Evolutionary conservation across 2,329 filamentous ascomycete species (phyloP), one percentile per base, ranked within the genome.

Genomic region (Eutypa lata): DNA sequence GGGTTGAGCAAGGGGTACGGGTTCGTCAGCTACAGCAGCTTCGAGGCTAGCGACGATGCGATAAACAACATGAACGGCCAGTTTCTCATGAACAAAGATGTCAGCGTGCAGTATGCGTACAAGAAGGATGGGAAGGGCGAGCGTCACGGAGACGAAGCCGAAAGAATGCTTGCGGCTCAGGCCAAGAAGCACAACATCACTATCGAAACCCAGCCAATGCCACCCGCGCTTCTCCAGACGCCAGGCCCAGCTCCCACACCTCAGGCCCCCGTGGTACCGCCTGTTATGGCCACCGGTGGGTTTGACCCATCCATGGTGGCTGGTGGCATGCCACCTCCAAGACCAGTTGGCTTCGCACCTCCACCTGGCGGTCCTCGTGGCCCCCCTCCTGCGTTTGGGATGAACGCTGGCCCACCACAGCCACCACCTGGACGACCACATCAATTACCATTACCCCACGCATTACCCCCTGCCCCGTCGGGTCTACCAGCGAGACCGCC

Each of bases 41-140:
- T 99, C 69, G 94, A 97, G 67, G 89, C 91, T 62, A 94, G 91
- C 11, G 94, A 99, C 66, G 88, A 90, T 57, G 92, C 94, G 42
- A 90, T 96, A 57, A 82, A 86, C 60, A 94, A 93, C 69, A 92
- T 99, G 88, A 89, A 96, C 69, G 91, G 91, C 49, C 92, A 97
- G 75, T 97, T 94, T 72, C 84, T 99, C 55, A 92, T 96, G 79
- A 96, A 94, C 78, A 96, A 96, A 76, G 90, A 96, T 71, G 88
- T 97, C 63, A 90, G 89, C 2, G 94, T 99, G 44, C 93, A 97
- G 73, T 99, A 97, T 71, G 94, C 94, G 38, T 97, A 96, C 82
- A 99, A 99, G 80, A 97, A 97, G 74, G 94, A 99, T 66, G 94
- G 94, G 61, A 96, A 96, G 75, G 93, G 93, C 63, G 93, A 97